Evolutionary conservation across 306 rosid species (phyloP).

Genomic region (Glycine tomentella): DNA sequence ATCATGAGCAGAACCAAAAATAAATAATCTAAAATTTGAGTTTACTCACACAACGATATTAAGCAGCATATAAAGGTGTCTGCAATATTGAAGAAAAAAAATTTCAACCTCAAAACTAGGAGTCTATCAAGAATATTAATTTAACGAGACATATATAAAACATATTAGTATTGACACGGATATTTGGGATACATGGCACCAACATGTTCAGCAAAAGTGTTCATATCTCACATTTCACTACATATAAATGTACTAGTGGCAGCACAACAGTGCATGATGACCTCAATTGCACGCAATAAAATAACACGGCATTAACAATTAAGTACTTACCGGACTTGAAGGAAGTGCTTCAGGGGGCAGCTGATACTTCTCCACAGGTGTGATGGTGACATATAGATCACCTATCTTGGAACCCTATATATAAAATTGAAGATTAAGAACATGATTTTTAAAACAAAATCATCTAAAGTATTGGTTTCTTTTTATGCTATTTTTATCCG

Average conservation of each 20-base stretch:
- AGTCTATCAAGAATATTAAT: constrained; percentile 23
- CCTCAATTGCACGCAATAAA: constrained; percentile 10
- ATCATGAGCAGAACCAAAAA: constrained; percentile 19
- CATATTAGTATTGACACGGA: background rate
- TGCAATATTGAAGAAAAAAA: constrained; percentile 18
- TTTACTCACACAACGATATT: constrained; percentile 32
- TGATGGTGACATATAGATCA: constrained; percentile 64
- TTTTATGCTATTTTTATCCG: constrained; percentile 1
- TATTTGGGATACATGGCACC: background rate
- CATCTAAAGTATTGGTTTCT: constrained; percentile 15
- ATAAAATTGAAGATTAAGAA: constrained; percentile 17
- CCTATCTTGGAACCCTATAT: constrained; percentile 76
- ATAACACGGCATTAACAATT: constrained; percentile 13
- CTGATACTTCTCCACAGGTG: constrained; percentile 70
- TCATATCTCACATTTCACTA: constrained; percentile 8
- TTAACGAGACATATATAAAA: background rate
- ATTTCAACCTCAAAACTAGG: constrained; percentile 11
- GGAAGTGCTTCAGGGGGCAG: constrained; percentile 79
- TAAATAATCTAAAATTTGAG: background rate
- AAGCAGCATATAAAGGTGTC: constrained; percentile 15
- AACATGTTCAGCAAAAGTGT: constrained; percentile 16
- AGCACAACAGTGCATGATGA: constrained; percentile 2
- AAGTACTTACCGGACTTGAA: constrained; percentile 61
- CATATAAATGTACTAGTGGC: constrained; percentile 20
- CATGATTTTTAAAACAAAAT: constrained; percentile 18